Evolutionary conservation across 306 rosid species (phyloP).

Genomic region (Cyclanthera cordifolia): DNA sequence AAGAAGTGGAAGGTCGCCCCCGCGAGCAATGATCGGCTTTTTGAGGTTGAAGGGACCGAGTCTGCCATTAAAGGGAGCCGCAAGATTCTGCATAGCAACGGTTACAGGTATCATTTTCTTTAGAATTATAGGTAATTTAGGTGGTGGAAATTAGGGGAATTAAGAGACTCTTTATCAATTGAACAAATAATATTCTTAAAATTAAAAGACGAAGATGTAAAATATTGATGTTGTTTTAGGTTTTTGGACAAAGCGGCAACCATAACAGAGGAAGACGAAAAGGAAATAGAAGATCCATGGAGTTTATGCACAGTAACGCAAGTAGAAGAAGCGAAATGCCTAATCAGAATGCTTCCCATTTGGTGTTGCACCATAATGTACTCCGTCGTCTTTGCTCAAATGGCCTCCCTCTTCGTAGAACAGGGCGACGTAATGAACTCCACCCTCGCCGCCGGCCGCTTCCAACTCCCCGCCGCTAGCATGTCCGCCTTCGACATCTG

Average conservation of each 20-base stretch:
- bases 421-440: constrained; percentile 53
- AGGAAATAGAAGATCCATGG: constrained; percentile 22
- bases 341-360: constrained; percentile 42
- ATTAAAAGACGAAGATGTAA: too few relatives aligned
- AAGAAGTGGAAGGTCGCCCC: constrained; percentile 28
- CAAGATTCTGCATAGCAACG: constrained; percentile 34
- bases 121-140: too few relatives aligned
- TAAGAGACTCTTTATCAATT: too few relatives aligned
- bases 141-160: too few relatives aligned
- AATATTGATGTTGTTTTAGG: constrained; percentile 24
- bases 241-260: constrained; percentile 58
- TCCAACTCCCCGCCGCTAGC: constrained; percentile 46
- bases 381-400: constrained; percentile 51
- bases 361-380: constrained; percentile 56
- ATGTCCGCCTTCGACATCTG: constrained; percentile 49
- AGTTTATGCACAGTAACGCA: constrained; percentile 48
- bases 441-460: constrained; percentile 14
- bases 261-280: constrained; percentile 9
- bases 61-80: constrained; percentile 53
- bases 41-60: constrained; percentile 32
- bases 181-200: too few relatives aligned
- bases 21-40: constrained; percentile 17
- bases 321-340: constrained; percentile 59
- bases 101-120: not conserved
- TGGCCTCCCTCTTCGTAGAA: constrained; percentile 58